Conservation (phyloP, 1,139 yeast genomes). For the Yamadazyma kanchanaburiensis region DNA sequence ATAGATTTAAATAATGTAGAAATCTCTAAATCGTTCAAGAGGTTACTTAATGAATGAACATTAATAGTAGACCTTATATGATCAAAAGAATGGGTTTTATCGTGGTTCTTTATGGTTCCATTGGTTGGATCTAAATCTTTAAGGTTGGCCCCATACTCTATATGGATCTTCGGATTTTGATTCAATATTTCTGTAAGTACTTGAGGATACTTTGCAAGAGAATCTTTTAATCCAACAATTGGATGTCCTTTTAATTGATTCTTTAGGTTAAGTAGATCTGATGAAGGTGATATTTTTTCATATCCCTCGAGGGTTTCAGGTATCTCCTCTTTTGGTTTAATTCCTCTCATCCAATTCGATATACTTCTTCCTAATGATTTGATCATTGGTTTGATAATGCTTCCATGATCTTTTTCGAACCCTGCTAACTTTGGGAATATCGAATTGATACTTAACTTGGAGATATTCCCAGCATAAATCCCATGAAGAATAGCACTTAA, state of each 20-base stretch:
- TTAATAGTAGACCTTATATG: slow-evolving; percentile 60
- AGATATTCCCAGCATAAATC: slow-evolving; percentile 83
- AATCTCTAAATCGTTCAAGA: slow-evolving; percentile 13
- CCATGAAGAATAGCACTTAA: slow-evolving; percentile 86
- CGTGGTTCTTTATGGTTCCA: slow-evolving; percentile 12
- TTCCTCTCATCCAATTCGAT: slow-evolving; percentile 7
- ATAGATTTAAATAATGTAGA: slow-evolving; percentile 20
- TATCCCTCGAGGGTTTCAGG: slow-evolving; percentile 24
- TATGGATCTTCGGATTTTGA: slow-evolving; percentile 35
- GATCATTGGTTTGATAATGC: slow-evolving; percentile 42
- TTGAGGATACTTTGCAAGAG: slow-evolving; percentile 52
- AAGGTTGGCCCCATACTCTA: slow-evolving; percentile 25
- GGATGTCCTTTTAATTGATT: slow-evolving; percentile 43
- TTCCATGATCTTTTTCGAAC: slow-evolving; percentile 60
- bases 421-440: slow-evolving; percentile 51
- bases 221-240: slow-evolving; percentile 49
- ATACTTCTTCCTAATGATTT: slow-evolving; percentile 10
- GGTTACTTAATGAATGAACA: slow-evolving; percentile 27
- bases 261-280: slow-evolving; percentile 35
- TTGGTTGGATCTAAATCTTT: slow-evolving; percentile 16
- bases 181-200: slow-evolving; percentile 34
- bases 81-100: slow-evolving; percentile 26
- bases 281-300: slow-evolving; percentile 30
- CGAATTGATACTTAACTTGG: slow-evolving; percentile 61
- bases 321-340: slow-evolving; percentile 7